Conservation (phyloP, 1,284 basidiomycete species). For the Chalciporus piperatoides region DNA sequence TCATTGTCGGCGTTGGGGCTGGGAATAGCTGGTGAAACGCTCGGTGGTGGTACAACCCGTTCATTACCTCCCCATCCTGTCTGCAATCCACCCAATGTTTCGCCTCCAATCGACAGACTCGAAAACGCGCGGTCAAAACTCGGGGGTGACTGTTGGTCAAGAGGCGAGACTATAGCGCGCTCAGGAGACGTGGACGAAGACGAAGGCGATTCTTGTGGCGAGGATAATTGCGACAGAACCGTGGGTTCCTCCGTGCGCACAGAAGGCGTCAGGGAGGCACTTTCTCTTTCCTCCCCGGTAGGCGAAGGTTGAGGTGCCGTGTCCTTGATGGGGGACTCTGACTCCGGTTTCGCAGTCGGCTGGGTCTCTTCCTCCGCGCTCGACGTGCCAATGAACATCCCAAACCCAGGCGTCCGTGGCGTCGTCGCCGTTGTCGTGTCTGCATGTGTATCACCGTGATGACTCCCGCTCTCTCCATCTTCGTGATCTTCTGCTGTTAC, state of each 20-base stretch:
- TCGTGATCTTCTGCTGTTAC: conserved; percentile 35
- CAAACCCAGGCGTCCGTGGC: conserved; percentile 28
- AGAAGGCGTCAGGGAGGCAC: conserved; percentile 2
- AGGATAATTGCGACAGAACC: conserved; percentile 11
- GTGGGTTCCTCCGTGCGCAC: conserved; percentile 12
- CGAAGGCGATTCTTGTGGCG: conserved; percentile 25
- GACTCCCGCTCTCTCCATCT: conserved; percentile 32
- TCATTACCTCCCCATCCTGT: conserved; percentile 40
- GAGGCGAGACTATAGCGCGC: conserved; percentile 47
- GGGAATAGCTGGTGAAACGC: conserved; percentile 12
- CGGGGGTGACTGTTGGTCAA: conserved; percentile 42
- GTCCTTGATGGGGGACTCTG: conserved; percentile 9
- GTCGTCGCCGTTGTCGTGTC: conserved; percentile 10
- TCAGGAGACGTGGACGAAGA: conserved; percentile 26
- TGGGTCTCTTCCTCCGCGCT: conserved; percentile 17
- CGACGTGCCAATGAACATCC: conserved; percentile 18
- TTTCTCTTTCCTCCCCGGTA: conserved; percentile 11
- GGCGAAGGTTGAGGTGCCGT: conserved; percentile 2
- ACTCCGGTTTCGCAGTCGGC: conserved; percentile 13
- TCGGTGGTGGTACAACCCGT: conserved; percentile 6
- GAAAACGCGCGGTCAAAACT: conserved; percentile 48
- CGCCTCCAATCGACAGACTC: conserved; percentile 60
- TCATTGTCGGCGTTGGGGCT: conserved; percentile 45
- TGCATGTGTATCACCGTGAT: conserved; percentile 19
- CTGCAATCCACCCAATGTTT: conserved; percentile 57